These are phyloP conservation scores for Alternaria sp. DNA, from an alignment of 2,329 filamentous ascomycete species.

Conservation along the genomic window DNA sequence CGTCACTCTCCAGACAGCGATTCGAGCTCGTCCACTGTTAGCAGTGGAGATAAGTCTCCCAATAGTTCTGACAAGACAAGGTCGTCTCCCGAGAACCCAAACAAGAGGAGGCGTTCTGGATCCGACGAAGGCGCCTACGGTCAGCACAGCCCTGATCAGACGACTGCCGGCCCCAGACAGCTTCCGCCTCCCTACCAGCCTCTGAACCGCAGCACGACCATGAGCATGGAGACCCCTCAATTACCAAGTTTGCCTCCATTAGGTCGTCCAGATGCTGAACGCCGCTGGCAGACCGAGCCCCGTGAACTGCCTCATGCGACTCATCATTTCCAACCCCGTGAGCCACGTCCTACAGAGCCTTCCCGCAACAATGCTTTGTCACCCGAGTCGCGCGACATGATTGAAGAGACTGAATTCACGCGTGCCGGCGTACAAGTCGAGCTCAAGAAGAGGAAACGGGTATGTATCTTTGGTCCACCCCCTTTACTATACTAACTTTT, in stretches of 20 bases:
- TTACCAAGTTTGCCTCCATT: conserved; percentile 41
- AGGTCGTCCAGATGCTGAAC: conserved; percentile 36
- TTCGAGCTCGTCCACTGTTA: conserved; percentile 33
- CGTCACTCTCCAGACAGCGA: conserved; percentile 29
- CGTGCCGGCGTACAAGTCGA: conserved; percentile 58
- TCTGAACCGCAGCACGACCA: conserved; percentile 46
- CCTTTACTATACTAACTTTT: conserved; percentile 20
- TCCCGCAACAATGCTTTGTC: conserved; percentile 16
- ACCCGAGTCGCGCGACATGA: conserved; percentile 21
- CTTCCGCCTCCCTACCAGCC: conserved; percentile 46
- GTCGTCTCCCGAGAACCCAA: conserved; percentile 47
- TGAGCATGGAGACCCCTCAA: conserved; percentile 35
- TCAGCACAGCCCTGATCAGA: conserved; percentile 48
- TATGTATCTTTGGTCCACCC: conserved; percentile 50
- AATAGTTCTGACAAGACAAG: conserved; percentile 65
- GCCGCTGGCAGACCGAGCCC: conserved; percentile 43
- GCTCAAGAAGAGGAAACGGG: conserved; percentile 53
- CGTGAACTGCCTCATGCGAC: conserved; percentile 32
- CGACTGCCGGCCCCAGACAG: conserved; percentile 50
- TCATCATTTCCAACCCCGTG: conserved; percentile 39
- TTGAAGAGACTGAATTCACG: conserved; percentile 51
- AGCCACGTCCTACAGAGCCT: conserved; percentile 34
- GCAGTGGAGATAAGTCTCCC: conserved; percentile 33
- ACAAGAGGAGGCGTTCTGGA: conserved; percentile 72
- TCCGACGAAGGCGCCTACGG: conserved; percentile 58